These are phyloP conservation scores for Anaeromyces robustus DNA, from an alignment of 192 early-diverging fungal genomes.

Conservation along the genomic window DNA sequence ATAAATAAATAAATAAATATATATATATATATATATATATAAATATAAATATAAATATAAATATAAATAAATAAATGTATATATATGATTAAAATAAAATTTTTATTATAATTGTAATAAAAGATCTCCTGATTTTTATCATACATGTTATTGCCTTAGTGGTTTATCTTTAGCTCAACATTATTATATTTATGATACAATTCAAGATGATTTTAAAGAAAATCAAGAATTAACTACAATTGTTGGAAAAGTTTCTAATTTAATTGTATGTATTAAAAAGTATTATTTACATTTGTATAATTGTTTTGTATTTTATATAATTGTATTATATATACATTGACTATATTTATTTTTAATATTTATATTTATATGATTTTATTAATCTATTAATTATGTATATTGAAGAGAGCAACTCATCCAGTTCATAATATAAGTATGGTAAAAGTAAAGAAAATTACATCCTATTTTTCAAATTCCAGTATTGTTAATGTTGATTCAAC, in stretches of 20 bases:
- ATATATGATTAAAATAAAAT: too few relatives aligned
- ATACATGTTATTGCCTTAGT: conserved; percentile 81
- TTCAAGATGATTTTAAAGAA: neutral
- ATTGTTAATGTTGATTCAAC: neutral
- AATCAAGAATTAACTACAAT: conserved; percentile 9
- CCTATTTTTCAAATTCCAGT: neutral
- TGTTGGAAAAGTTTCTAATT: conserved; percentile 29
- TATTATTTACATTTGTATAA: neutral
- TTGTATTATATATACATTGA: neutral
- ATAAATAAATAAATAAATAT: too few relatives aligned
- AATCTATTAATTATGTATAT: conserved; percentile 9
- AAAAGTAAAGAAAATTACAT: conserved; percentile 7
- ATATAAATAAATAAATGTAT: too few relatives aligned
- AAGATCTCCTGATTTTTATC: conserved; percentile 72
- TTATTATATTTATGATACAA: conserved; percentile 25
- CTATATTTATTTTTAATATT: neutral
- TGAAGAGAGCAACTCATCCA: conserved; percentile 40
- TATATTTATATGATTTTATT: neutral
- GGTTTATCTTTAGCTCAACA: conserved; percentile 79
- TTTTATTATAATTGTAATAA: too few relatives aligned
- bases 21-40: too few relatives aligned
- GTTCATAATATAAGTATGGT: conserved; percentile 47
- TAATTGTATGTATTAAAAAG: conserved; percentile 14
- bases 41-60: too few relatives aligned
- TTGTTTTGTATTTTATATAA: neutral